Evolutionary conservation across 2,329 filamentous ascomycete genomes (phyloP), one percentile per base, ranked within the genome.

Genomic region (Fusarium concolor): DNA sequence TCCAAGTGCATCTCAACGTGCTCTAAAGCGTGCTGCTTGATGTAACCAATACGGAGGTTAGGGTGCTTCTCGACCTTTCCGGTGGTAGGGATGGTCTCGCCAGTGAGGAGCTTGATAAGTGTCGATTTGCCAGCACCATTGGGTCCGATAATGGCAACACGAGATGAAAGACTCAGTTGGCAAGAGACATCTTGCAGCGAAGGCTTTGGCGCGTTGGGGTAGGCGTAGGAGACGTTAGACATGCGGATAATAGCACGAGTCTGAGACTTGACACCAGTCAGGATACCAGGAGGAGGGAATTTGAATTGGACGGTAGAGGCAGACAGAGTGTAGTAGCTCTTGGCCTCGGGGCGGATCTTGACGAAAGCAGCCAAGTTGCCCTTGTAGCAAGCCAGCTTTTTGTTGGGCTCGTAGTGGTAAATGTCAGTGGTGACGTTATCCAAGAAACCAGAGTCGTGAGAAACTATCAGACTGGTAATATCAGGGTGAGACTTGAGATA

Each of bases 1-100:
- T 99, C 96, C 73, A 98, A 85, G 77, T 99, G 96, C 95, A 97
- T 97, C 83, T 99, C 95, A 12, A 99, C 96, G 88, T 99, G 96
- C 85, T 99, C 96, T 14, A 99, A 87, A 43, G 96, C 96, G 80
- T 99, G 96, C 84, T 99, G 96, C 85, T 98, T 98, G 84, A 99
- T 98, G 85, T 99, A 99, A 55, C 96, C 96, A 75, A 99, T 97
- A 86, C 96, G 94, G 76, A 99, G 83, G 80, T 99, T 99, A 71
- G 96, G 96, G 79, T 99, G 96, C 85, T 98, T 98, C 85, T 98
- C 94, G 24, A 99, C 96, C 78, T 90, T 93, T 67, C 96, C 96
- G 20, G 82, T 81, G 66, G 91, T 91, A 17, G 93, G 96, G 70
- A 97, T 90, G 20, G 90, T 89, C 80, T 98, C 96, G 72, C 95